phyloP scores from a whole-genome alignment of 1,284 basidiomycete genomes.

The Trichosporon coremiiforme region DNA sequence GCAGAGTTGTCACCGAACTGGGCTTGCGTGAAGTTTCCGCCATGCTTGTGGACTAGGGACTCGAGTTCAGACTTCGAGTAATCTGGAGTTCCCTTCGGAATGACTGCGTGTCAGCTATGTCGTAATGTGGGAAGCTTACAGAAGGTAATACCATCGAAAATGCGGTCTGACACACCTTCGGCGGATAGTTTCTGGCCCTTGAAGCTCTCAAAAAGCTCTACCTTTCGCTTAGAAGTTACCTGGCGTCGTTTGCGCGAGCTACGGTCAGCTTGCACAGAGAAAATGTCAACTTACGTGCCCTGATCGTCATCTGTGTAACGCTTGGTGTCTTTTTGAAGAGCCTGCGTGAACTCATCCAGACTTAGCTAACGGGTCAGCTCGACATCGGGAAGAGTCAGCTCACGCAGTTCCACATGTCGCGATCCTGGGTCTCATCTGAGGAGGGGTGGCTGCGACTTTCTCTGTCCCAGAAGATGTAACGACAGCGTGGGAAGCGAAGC shows the following conservation, averaged over 20 bases:
- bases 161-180: conserved; percentile 63
- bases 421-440: conserved; percentile 43
- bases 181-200: conserved; percentile 66
- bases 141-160: conserved; percentile 76
- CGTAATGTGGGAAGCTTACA: conserved; percentile 60
- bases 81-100: conserved; percentile 64
- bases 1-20: conserved; percentile 49
- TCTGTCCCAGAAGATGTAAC: conserved; percentile 64
- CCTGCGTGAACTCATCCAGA: conserved; percentile 45
- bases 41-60: conserved; percentile 67
- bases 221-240: conserved; percentile 53
- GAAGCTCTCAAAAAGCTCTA: conserved; percentile 66
- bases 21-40: conserved; percentile 70
- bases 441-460: conserved; percentile 42
- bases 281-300: conserved; percentile 40
- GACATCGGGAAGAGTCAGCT: conserved; percentile 18
- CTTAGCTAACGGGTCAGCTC: conserved; percentile 36
- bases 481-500: conserved; percentile 82
- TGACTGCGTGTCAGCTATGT: conserved; percentile 53
- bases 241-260: conserved; percentile 42
- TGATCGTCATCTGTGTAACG: conserved; percentile 48
- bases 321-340: conserved; percentile 42
- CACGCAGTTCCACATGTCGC: conserved; percentile 55
- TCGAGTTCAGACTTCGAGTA: conserved; percentile 50
- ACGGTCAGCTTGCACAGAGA: background rate